Evolutionary conservation across 352 stramenopile genomes (phyloP), one percentile per base, ranked within the genome.

Genomic region (Phytophthora parvispora): DNA sequence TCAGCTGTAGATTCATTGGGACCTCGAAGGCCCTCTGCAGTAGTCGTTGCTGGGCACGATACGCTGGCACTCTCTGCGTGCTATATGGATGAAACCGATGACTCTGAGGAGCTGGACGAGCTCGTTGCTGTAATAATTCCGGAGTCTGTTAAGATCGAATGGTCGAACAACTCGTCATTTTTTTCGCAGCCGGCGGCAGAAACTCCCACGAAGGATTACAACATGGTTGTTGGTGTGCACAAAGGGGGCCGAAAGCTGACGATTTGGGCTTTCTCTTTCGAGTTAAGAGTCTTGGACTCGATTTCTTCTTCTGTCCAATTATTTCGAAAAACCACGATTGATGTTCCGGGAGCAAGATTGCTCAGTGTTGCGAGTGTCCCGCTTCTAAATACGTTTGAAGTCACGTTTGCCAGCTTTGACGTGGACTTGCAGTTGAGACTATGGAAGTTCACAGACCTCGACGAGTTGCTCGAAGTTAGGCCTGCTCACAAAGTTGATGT

Each of bases 231-330:
- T 72, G 86, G 81, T 16, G 25, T 90, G n/a, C 72, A 79, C 28
- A 66, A 67, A 43, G 67, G 58, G 7, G 74, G 78, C 15, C 64
- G 20, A 38, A 74, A 79, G 24, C 31, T 93, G n/a, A 60, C 78
- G 18, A 48, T 90, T 18, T 93, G 86, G 84, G 67, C 90, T 3
- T 91, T 93, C 53, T 78, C 82, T 7, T 77, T 92, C 20, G 72
- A 76, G 1, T 24, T 45, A 16, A 64, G 15, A 52, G 16, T 40
- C 22, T 53, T 38, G 16, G 55, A 61, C 22, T 43, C 60, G 10
- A 31, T 57, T 51, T 32, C 36, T 29, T 45, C 34, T 54, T 65
- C 71, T 32, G 40, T 87, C 2, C 45, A 87, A 28, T 50, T 92
- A 10, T 91, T 87, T 20, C 69, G 76, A 18, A 87, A 87, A 50